A percentile compares a stretch with the other conserved stretches of the same genome.
phyloP scores from a whole-genome alignment of 768 basidiomycete genomes.

The Amanita polypyramis region DNA sequence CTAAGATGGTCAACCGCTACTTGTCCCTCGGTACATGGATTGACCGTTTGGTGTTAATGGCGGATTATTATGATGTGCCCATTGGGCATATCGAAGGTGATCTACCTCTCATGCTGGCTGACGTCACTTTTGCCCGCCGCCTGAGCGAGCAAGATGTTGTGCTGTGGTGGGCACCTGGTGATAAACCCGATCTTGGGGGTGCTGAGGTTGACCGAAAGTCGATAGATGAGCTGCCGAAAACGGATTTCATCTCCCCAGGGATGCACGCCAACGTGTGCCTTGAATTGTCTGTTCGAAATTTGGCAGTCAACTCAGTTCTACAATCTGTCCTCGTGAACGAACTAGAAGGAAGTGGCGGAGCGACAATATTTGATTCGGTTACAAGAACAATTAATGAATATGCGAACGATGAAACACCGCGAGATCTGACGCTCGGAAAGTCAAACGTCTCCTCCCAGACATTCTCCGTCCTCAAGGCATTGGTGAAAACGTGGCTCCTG shows the following conservation, averaged over 20 bases:
- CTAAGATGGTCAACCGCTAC: slow-evolving; percentile 81
- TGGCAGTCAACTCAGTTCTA: slow-evolving; percentile 88
- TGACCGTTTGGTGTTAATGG: slow-evolving; percentile 65
- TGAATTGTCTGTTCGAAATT: slow-evolving; percentile 80
- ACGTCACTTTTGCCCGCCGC: slow-evolving; percentile 84
- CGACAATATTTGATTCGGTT: slow-evolving; percentile 89
- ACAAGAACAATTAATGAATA: slow-evolving; percentile 90
- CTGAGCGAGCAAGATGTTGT: slow-evolving; percentile 82
- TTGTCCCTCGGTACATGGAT: slow-evolving; percentile 71
- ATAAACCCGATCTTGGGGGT: slow-evolving; percentile 88
- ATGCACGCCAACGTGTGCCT: slow-evolving; percentile 91
- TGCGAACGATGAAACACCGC: slow-evolving; percentile 54
- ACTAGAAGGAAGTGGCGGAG: slow-evolving; percentile 89
- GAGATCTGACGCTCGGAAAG: slow-evolving; percentile 80
- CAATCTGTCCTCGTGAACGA: slow-evolving; percentile 96
- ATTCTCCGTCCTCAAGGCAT: slow-evolving; percentile 73
- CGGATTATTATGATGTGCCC: slow-evolving; percentile 89
- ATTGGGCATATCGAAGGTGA: slow-evolving; percentile 90
- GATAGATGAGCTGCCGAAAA: slow-evolving; percentile 67
- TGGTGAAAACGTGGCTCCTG: slow-evolving; percentile 87
- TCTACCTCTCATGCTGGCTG: slow-evolving; percentile 77
- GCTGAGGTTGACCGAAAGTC: slow-evolving; percentile 78
- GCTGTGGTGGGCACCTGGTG: slow-evolving; percentile 93
- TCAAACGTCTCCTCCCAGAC: slow-evolving; percentile 80
- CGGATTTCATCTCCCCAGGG: slow-evolving; percentile 78